Conservation (phyloP, 2,329 filamentous ascomycete species). For the Capronia epimyces region DNA sequence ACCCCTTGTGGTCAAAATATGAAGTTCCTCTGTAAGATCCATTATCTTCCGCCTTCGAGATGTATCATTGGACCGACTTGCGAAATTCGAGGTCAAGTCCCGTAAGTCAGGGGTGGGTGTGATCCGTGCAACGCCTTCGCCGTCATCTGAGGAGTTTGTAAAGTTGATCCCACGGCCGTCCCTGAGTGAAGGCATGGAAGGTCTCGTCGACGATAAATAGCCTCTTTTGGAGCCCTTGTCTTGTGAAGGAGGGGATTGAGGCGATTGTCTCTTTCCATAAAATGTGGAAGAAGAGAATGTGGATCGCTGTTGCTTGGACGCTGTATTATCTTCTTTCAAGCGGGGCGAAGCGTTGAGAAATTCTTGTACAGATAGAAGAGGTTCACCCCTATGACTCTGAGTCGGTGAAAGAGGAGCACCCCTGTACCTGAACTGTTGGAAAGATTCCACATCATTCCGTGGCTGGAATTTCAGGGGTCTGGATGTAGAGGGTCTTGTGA, state of each 20-base stretch:
- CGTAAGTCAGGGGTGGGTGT: background rate
- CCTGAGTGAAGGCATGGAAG: background rate
- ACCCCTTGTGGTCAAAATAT: background rate
- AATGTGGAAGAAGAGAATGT: background rate
- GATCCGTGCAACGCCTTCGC: background rate
- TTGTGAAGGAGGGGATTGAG: background rate
- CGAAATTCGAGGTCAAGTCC: background rate
- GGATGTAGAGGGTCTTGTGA: background rate
- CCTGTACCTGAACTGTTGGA: background rate
- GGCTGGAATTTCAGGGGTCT: background rate
- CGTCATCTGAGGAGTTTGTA: slow-evolving; percentile 15
- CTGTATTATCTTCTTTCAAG: background rate
- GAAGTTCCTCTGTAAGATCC: background rate
- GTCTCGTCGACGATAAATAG: background rate
- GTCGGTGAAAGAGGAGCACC: background rate
- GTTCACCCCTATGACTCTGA: background rate
- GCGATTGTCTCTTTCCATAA: background rate
- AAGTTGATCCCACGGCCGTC: slow-evolving; percentile 4
- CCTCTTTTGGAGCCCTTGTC: background rate
- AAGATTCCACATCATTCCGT: background rate
- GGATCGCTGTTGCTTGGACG: background rate
- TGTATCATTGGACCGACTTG: background rate
- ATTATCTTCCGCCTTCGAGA: background rate
- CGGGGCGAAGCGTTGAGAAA: slow-evolving; percentile 8
- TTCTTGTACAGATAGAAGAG: slow-evolving; percentile 15